Conservation (phyloP, 257 asterid genomes). For the Haberlea rhodopensis region DNA sequence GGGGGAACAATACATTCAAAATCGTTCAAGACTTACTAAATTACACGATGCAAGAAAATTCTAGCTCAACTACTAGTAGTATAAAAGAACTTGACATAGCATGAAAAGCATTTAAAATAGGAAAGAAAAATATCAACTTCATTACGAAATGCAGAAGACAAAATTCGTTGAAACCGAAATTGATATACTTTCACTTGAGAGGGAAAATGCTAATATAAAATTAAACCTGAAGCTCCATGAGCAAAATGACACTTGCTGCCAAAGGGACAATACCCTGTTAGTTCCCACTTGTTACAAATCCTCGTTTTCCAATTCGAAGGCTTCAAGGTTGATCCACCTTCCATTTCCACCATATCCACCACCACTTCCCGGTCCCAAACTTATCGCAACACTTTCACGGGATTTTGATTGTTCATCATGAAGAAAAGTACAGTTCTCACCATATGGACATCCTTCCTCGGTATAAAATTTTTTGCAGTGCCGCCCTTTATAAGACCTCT, state of each 20-base stretch:
- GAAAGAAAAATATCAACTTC: not conserved
- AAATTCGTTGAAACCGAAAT: not conserved
- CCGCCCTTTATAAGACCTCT: slow-evolving; percentile 69
- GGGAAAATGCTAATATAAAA: not conserved
- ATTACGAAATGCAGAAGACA: slow-evolving; percentile 4
- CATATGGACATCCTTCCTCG: slow-evolving; percentile 85
- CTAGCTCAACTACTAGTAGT: not conserved
- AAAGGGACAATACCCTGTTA: slow-evolving; percentile 75
- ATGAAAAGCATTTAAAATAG: not conserved
- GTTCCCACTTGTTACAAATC: slow-evolving; percentile 84
- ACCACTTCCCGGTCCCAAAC: slow-evolving; percentile 60
- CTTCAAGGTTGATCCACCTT: slow-evolving; percentile 41
- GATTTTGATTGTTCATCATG: slow-evolving; percentile 76
- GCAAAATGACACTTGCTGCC: slow-evolving; percentile 90
- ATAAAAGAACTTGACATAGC: not conserved
- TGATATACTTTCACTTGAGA: not conserved
- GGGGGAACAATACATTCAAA: not conserved
- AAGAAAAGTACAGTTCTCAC: slow-evolving; percentile 76
- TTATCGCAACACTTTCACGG: slow-evolving; percentile 73
- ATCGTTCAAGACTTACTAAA: too few relatives aligned
- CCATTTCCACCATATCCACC: slow-evolving; percentile 46
- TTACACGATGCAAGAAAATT: not conserved
- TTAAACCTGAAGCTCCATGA: slow-evolving; percentile 68
- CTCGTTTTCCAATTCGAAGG: slow-evolving; percentile 87
- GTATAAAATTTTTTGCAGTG: slow-evolving; percentile 77